Evolutionary conservation across 2,329 filamentous ascomycete species (phyloP).

Genomic region (Aspergillus viridinutans): DNA sequence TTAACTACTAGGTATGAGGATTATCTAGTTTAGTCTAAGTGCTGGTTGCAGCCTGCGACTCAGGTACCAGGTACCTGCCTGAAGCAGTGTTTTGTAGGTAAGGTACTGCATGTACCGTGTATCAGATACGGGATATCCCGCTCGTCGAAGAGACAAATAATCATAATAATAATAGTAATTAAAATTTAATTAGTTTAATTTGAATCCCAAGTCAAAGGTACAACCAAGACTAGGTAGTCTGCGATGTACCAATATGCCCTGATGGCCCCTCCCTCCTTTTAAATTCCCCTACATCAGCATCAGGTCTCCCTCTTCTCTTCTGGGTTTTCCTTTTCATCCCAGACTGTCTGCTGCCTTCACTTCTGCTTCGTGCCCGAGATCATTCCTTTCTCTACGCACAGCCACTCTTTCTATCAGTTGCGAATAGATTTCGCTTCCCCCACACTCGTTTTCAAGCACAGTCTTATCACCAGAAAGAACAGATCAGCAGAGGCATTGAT

Average conservation of each 20-base stretch:
- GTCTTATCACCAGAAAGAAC: slow-evolving; percentile 2
- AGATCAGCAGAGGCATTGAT: slow-evolving; percentile 17
- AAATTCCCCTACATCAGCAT: slow-evolving; percentile 12
- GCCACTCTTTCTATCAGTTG: slow-evolving; percentile 10
- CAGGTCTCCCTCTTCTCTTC: slow-evolving; percentile 8
- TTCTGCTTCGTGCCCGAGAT: slow-evolving; percentile 14
- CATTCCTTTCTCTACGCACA: slow-evolving; percentile 10
- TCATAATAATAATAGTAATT: neutral
- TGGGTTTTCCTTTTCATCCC: slow-evolving; percentile 8
- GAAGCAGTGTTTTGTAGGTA: no score
- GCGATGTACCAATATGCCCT: neutral
- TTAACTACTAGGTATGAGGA: neutral
- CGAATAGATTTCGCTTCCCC: slow-evolving; percentile 36
- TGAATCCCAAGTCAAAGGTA: neutral
- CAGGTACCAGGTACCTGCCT: no score
- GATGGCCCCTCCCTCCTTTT: slow-evolving; percentile 1
- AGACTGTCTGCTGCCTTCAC: slow-evolving; percentile 10
- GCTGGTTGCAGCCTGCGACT: no score
- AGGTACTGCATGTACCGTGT: neutral
- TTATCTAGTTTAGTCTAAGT: no score
- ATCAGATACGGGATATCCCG: neutral
- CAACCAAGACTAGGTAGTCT: neutral
- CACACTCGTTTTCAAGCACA: slow-evolving; percentile 12
- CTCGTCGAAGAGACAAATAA: neutral
- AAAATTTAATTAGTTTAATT: neutral